Base-by-base conservation (phyloP, 2,329 filamentous ascomycete species). In the Fusarium tricinctum region DNA sequence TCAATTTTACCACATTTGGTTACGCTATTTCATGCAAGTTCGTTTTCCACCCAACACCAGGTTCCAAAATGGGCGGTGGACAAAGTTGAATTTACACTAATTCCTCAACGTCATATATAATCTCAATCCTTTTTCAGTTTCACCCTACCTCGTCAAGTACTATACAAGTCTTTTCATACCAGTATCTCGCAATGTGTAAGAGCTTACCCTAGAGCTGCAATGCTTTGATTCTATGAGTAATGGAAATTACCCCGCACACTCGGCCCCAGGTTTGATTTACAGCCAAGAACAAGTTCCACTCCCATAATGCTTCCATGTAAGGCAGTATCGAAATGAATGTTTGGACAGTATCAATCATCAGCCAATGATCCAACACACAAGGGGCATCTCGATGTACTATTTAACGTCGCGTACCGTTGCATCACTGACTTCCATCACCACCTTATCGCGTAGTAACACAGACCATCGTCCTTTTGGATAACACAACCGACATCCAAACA, bases 211-310 rank as follows among this genome's bases (percentile, higher is more conserved):
- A 22, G 8, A 64, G 23, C 4, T 0, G 2, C 1, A 0, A 5
- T 6, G 15, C 9, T 7, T 5, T 5, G 20, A 7, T 49, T 15
- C 28, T 6, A 64, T 73, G 63, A 61, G 61, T 72, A 72, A 73
- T 69, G 44, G 61, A 73, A 73, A 73, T 63, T 73, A 72, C 71
- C 71, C 71, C 71, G 71, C 71, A 69, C 59, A 40, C 50, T 30
- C 26, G 20, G 30, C 53, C 53, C 58, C 64, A 43, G 64, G 53
- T 42, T 56, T 14, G 30, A 17, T 28, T 13, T 20, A 4, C 38
- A 39, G 17, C 20, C 32, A 23, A 26, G 14, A 19, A 22, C 6
- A 7, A 22, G 23, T n/a, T 64, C 59, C 46, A 64, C 52, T 52
- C 19, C 22, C 14, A 35, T 12, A 15, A 35, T 47, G 10, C 52